These are phyloP conservation scores for Astrocystis sublimbata DNA, from an alignment of 495 filamentous ascomycete species.

Conservation along the genomic window DNA sequence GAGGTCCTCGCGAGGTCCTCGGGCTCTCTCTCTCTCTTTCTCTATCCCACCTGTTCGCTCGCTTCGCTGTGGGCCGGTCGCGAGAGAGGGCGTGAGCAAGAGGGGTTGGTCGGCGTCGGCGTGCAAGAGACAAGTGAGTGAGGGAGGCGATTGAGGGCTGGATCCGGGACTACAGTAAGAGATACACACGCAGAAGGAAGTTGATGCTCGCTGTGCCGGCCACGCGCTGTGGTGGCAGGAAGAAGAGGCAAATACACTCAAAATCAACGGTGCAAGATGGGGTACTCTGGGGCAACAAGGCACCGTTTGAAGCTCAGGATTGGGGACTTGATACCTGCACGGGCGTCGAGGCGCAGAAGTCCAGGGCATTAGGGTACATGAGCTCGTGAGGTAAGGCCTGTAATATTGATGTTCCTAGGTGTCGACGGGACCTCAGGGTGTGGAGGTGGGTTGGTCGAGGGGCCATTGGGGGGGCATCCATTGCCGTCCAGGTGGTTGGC, in stretches of 20 bases:
- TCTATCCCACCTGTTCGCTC: too few species aligned
- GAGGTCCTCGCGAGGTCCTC: conserved; percentile 62
- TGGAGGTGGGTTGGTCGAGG: too few species aligned
- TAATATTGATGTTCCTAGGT: too few species aligned
- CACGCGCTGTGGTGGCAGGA: conserved; percentile 9
- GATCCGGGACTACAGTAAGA: neutral
- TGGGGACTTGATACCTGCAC: neutral
- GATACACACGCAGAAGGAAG: neutral
- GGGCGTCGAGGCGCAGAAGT: conserved; percentile 1
- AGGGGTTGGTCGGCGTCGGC: conserved; percentile 20
- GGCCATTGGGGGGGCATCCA: too few species aligned
- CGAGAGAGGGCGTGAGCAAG: conserved; percentile 13
- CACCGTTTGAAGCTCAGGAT: conserved; percentile 1
- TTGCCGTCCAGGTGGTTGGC: too few species aligned
- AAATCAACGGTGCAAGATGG: neutral
- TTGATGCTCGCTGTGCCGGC: conserved; percentile 9
- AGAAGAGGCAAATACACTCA: neutral
- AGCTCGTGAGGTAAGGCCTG: neutral
- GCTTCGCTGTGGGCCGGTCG: conserved; percentile 11
- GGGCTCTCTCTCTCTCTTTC: conserved; percentile 15
- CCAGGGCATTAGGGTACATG: neutral
- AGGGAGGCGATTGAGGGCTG: neutral
- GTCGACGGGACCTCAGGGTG: too few species aligned
- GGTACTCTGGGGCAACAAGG: conserved; percentile 2
- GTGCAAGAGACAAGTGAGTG: too few species aligned